These are phyloP conservation scores for Golubevia pallescens DNA, from an alignment of 1,284 basidiomycete genomes.

Conservation along the genomic window DNA sequence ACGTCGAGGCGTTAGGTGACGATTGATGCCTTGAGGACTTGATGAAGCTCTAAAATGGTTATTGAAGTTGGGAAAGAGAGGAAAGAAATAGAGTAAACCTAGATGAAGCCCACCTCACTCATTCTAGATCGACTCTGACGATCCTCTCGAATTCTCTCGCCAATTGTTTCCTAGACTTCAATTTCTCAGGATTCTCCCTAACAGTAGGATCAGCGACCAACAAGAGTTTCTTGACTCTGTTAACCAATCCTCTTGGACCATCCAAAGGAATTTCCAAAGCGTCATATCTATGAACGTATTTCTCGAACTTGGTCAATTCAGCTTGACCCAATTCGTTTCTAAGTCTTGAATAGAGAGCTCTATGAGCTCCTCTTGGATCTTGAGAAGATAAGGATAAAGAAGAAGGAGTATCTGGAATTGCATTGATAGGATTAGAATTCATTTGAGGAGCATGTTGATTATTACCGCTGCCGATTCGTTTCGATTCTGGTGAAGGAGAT, in stretches of 20 bases:
- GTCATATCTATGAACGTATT: constrained; percentile 50
- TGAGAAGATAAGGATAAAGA: no score
- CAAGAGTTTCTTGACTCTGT: constrained; percentile 44
- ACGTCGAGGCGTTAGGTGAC: no score
- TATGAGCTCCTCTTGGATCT: constrained; percentile 8
- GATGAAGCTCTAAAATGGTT: no score
- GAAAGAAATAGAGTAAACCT: no score
- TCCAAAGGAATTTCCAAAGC: constrained; percentile 47
- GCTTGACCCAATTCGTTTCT: constrained; percentile 30
- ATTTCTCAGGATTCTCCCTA: constrained; percentile 28
- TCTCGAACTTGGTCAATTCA: constrained; percentile 44
- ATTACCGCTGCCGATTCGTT: no score
- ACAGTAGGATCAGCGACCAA: constrained; percentile 39
- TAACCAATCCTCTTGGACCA: constrained; percentile 43
- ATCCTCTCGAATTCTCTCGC: constrained; percentile 49
- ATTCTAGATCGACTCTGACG: constrained; percentile 19
- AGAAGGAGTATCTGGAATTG: no score
- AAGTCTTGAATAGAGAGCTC: constrained; percentile 41
- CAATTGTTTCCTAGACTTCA: constrained; percentile 33
- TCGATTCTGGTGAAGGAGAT: no score
- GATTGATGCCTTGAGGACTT: no score
- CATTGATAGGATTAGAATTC: no score
- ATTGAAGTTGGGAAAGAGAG: no score
- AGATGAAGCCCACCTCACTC: no score
- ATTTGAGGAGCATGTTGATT: no score